Evolutionary conservation across 306 rosid species (phyloP), one percentile per base, ranked within the genome.

Genomic region (Purshia tridentata): DNA sequence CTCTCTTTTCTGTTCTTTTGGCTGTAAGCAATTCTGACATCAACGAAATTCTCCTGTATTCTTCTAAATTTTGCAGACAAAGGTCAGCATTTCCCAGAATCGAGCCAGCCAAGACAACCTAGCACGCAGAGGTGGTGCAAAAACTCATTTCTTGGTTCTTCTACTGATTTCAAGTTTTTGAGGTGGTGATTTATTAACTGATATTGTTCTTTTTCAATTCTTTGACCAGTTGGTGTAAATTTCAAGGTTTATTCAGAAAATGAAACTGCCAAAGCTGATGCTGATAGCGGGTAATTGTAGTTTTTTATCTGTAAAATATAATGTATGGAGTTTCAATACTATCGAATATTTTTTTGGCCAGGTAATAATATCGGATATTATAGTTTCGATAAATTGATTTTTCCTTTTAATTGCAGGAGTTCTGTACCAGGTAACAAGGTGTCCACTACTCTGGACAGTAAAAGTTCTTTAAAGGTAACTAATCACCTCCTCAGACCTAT

Each of bases 191-290:
- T 41, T 66, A 23, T 57, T 51, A 45, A 58, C 20, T 68, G 46
- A 22, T 51, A 0, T 52, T 45, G 45, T 56, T 61, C 2, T 45
- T 39, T 44, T 44, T 16, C 3, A 2, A 49, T 37, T 3, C 42
- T 23, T 73, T 9, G 23, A 79, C 60, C 82, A 84, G 93, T 41
- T 22, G 86, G 84, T 61, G 64, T 70, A 67, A 75, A 18, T 68
- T 86, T 87, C 48, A 89, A 86, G 85, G 83, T 89, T 41, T 87
- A 75, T 75, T 37, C 81, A 4, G 95, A 88, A 69, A 80, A 49
- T 50, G 87, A 81, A 68, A 23, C 52, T 69, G 59, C 58, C 69
- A 84, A 86, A 73, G 65, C 56, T 46, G 90, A 77, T 14, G 80
- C 85, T 57, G 76, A 59, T 40, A 44, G 67, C 73, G 55, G 49